A percentile compares a stretch with the other conserved stretches of the same genome.
phyloP scores from a whole-genome alignment of 192 early-diverging fungal genomes.

The Cetraspora pellucida region DNA sequence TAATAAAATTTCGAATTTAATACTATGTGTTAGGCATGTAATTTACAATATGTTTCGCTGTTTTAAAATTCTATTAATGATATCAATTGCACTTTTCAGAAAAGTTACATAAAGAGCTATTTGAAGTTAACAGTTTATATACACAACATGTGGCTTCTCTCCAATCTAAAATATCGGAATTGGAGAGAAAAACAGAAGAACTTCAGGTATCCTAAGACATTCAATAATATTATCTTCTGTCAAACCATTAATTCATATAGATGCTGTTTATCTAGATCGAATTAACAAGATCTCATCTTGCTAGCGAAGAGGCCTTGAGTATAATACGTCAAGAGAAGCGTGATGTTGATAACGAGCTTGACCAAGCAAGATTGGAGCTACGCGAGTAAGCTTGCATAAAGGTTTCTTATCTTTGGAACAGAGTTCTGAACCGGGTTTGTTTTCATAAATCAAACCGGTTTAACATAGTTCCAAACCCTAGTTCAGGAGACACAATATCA shows the following conservation, averaged over 20 bases:
- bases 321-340: conserved; percentile 45
- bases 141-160: conserved; percentile 51
- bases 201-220: conserved; percentile 42
- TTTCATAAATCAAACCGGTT: too few species aligned
- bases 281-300: conserved; percentile 43
- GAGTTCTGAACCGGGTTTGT: too few species aligned
- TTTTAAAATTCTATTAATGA: neutral
- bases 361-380: conserved; percentile 37
- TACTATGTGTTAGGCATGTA: neutral
- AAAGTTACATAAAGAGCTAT: conserved; percentile 52
- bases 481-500: too few species aligned
- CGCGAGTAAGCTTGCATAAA: conserved; percentile 33
- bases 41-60: neutral
- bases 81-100: conserved; percentile 6
- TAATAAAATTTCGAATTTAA: neutral
- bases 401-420: neutral
- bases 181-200: conserved; percentile 54
- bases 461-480: too few species aligned
- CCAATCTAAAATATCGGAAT: conserved; percentile 48
- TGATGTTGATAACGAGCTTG: conserved; percentile 41
- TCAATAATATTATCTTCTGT: neutral
- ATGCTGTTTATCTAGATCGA: conserved; percentile 36
- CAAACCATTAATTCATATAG: neutral
- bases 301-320: conserved; percentile 47
- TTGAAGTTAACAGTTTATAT: conserved; percentile 56